Evolutionary conservation across 179 eudicot genomes (phyloP).

Genomic region (Beta lomatogona): DNA sequence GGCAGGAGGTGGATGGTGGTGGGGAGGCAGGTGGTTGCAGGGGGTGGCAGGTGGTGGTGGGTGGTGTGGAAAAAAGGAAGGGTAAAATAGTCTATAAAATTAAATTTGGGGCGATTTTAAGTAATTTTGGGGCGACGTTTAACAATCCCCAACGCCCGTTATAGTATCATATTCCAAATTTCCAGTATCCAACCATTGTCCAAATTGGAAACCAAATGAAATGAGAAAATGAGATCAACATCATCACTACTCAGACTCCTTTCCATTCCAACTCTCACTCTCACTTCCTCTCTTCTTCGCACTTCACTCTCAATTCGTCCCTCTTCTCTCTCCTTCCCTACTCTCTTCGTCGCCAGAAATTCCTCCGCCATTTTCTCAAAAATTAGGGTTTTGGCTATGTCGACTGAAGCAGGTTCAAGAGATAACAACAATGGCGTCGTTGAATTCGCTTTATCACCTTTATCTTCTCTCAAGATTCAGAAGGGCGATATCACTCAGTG

Average conservation of each 20-base stretch:
- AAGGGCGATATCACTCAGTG: conserved; percentile 83
- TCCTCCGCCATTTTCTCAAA: neutral
- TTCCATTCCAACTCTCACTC: neutral
- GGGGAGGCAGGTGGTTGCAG: too few species aligned
- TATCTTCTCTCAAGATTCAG: conserved; percentile 53
- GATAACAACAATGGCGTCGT: neutral
- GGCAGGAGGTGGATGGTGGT: too few species aligned
- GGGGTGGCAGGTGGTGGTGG: too few species aligned
- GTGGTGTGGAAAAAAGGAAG: too few species aligned
- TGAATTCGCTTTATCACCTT: conserved; percentile 46
- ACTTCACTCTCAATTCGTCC: neutral
- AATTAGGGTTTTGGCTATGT: conserved; percentile 40
- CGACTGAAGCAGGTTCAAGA: conserved; percentile 18
- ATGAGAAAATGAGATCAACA: neutral
- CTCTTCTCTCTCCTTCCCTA: too few species aligned
- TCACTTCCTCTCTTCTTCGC: too few species aligned
- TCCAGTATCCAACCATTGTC: too few species aligned
- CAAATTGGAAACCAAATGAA: neutral
- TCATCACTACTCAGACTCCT: neutral
- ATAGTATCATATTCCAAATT: too few species aligned
- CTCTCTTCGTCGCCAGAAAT: neutral
- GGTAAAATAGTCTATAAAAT: too few species aligned
- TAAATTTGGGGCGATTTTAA: too few species aligned
- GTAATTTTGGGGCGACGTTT: too few species aligned
- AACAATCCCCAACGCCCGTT: too few species aligned